Evolutionary conservation across 169 alveolate genomes (phyloP).

Genomic region (Plasmodium knowlesi): DNA sequence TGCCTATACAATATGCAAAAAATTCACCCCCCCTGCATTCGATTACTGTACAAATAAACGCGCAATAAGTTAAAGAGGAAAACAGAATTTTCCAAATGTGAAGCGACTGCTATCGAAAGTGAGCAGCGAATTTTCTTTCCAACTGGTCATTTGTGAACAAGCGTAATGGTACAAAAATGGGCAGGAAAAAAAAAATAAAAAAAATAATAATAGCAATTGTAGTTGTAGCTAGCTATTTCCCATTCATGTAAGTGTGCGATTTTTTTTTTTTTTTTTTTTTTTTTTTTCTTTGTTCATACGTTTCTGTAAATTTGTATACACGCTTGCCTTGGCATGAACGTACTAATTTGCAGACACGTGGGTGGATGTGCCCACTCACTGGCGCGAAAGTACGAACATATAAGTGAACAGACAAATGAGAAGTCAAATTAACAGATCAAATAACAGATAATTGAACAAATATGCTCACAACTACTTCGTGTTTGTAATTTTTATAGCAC

Average conservation of each 20-base stretch:
- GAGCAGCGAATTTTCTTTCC: neutral
- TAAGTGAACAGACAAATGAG: neutral
- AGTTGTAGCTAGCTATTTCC: conserved; percentile 15
- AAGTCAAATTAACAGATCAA: no score
- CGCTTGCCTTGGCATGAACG: neutral
- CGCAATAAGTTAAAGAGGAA: neutral
- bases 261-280: conserved; percentile 8
- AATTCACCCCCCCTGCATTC: neutral
- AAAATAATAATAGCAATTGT: neutral
- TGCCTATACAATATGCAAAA: neutral
- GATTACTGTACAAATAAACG: neutral
- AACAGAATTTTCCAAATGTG: neutral
- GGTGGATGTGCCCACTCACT: neutral
- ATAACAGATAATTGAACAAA: neutral
- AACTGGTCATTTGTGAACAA: conserved; percentile 4
- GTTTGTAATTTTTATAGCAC: neutral
- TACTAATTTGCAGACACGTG: neutral
- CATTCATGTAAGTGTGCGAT: neutral
- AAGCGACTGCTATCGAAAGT: neutral
- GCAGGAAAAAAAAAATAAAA: conserved; percentile 10
- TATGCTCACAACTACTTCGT: neutral
- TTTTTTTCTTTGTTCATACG: neutral
- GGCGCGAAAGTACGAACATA: neutral
- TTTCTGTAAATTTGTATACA: neutral
- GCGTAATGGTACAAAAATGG: conserved; percentile 4